Base-by-base conservation (phyloP, 768 basidiomycete species). In the Lentinula aciculospora region DNA sequence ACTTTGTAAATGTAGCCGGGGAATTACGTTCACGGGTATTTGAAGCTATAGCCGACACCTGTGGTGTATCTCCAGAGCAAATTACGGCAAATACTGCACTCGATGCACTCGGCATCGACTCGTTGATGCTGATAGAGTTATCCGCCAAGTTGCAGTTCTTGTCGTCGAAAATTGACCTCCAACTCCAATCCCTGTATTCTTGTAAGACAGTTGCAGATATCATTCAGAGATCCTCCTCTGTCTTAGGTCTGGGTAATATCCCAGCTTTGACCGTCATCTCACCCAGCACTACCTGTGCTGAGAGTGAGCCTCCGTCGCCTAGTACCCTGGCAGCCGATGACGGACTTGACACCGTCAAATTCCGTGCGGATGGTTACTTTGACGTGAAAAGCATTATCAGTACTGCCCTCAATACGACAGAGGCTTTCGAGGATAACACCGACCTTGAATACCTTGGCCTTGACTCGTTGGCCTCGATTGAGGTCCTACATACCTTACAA, bases 391-490 rank as follows among this genome's bases (percentile, higher is more conserved):
- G 50, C 4, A 63, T 81, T 15, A 67, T 85, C 9, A 76, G 81
- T 0, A 63, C 68, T 2, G 75, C 81, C n/a, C 73, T 86, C 28
- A 63, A 81, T 53, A 64, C 69, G 10, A 28, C 61, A 19, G 62
- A 67, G 3, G 71, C 72, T 17, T 71, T 88, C 25, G 57, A 66
- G 1, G 81, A 81, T 28, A 76, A 78, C 17, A 64, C 68, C 0
- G 75, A 81, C 21, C 70, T 89, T 7, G 73, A 72, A 17, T 66
- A 70, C 0, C 71, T 87, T 13, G 86, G 87, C 3, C 68, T 88
- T 21, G 85, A 88, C 62, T 88, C 86, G 1, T 67, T 89, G 54
- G 78, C 80, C 21, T 80, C 82, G 1, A 84, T 88, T 57, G 88
- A 89, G 62, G 77, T 77, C 32, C 72, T 80, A 6, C 76, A 83